Evolutionary conservation across 2,329 filamentous ascomycete genomes (phyloP), one percentile per base, ranked within the genome.

Genomic region (Monilinia polystroma): DNA sequence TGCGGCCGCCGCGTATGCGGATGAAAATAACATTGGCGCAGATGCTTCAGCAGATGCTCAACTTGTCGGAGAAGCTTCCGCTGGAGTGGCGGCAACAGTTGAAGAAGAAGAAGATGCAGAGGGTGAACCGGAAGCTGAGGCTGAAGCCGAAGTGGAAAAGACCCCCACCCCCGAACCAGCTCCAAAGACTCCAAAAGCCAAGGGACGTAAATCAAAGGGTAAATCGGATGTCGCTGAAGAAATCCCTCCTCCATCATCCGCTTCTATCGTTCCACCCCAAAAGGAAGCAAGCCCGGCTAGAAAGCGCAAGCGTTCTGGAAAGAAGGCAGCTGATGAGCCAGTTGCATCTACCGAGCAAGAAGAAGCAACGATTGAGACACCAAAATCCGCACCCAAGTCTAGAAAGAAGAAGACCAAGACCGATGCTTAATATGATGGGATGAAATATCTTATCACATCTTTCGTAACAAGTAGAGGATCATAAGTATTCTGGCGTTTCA

Each of bases 261-360:
- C 71, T 56, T 68, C 70, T 20, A 72, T 72, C 35, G 66, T 69
- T 20, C 66, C 54, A 14, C 66, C 67, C 23, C 71, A 73, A 67
- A 72, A 72, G 62, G 72, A 75, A 63, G 71, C 71, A 52, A 86
- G 83, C 76, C 85, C 85, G 41, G 85, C 41, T 10, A 56, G 86
- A 82, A 89, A 88, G 84, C 81, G 85, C 72, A 84, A 87, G 78
- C 80, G 86, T 68, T 79, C 80, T 12, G 85, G 83, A 5, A 87
- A 87, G 81, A 82, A 72, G 62, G 63, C 51, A 16, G 51, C 29
- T 23, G 70, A 70, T 20, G 71, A 73, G 58, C 57, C 64, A 11
- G 65, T 67, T 35, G 66, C 67, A 32, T 47, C 63, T 26, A 57
- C 79, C 67, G 78, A 82, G 67, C 78, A 78, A 71, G 84, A 86